These are phyloP conservation scores for Starmera dryadoides DNA, from an alignment of 805 yeast species.

Conservation along the genomic window DNA sequence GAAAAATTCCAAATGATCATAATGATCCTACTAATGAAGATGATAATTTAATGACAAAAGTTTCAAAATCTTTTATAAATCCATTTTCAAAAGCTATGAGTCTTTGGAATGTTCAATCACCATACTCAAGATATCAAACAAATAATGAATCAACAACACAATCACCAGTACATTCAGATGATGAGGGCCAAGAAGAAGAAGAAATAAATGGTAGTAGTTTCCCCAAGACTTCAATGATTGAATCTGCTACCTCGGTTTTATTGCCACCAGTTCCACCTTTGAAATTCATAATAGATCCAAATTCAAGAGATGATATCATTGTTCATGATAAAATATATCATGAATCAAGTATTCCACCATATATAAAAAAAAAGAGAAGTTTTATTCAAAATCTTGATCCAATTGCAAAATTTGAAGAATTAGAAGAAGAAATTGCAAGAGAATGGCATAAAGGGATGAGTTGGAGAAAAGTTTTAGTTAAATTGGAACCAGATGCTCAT, in stretches of 20 bases:
- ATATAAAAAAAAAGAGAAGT: conserved; percentile 10
- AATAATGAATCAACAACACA: conserved; percentile 3
- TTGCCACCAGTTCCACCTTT: conserved; percentile 65
- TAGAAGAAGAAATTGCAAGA: conserved; percentile 65
- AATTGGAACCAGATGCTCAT: conserved; percentile 68
- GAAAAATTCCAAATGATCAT: conserved; percentile 1
- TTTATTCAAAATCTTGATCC: conserved; percentile 25
- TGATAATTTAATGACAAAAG: conserved; percentile 8
- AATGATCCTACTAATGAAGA: conserved; percentile 9
- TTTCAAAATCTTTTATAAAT: conserved; percentile 22
- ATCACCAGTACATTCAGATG: conserved; percentile 3
- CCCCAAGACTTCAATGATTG: conserved; percentile 63
- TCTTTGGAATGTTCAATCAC: conserved; percentile 31
- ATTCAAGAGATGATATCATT: conserved; percentile 46
- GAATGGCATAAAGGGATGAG: conserved; percentile 61
- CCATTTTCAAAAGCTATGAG: conserved; percentile 41
- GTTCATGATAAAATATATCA: conserved; percentile 64
- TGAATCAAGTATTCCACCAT: conserved; percentile 39
- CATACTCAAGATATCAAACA: conserved; percentile 9
- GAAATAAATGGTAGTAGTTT: conserved; percentile 23
- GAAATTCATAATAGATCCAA: conserved; percentile 58
- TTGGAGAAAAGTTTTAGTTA: conserved; percentile 68
- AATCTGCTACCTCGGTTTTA: conserved; percentile 59
- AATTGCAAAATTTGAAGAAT: conserved; percentile 31
- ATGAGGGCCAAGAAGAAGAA: conserved; percentile 4